Base-by-base conservation (phyloP, 768 basidiomycete genomes). In the Naematelia aurantialba region DNA sequence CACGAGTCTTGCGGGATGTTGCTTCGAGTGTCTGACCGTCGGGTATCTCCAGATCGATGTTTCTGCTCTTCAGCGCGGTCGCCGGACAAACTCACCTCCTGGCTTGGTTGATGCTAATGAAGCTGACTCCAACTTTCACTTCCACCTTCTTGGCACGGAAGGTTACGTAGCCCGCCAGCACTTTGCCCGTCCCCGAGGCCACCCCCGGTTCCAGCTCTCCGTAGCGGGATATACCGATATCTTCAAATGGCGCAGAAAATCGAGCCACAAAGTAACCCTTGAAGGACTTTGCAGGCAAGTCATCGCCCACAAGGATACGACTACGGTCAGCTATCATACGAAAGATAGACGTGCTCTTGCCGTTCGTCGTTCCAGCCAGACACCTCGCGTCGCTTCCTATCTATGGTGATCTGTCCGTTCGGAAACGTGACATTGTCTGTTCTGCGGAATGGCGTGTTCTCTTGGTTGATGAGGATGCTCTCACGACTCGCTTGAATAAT, bases 61-160 rank as follows among this genome's bases (percentile, higher is more conserved):
- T 84, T 57, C 70, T 67, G 46, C 5, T 3, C 29, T 24, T 62
- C 27, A 54, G 46, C 25, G 25, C 26, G 31, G 49, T 44, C 60
- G 31, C 11, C 25, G n/a, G 19, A 22, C 22, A 19, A 8, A 61
- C 66, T 56, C 42, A 71, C 66, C 61, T 65, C 34, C 82, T 74
- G 0, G 86, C 86, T 59, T 88, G 87, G 2, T 85, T 84, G 5
- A 84, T 77, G 0, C 85, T 87, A 58, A 89, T 86, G 72, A 88
- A 88, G 3, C 87, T 88, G 2, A 87, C 85, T 2, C 86, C 87
- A 1, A 89, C 79, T 11, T 85, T 79, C 5, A 86, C 82, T 4
- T 83, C 80, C 44, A 87, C 78, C 5, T 72, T 61, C 12, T 73
- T 69, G 21, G 79, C 69, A 2, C 65, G 60, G 50, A 78, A 78